Conservation (phyloP, 2,329 filamentous ascomycete species). For the Cordyceps farinosa region DNA sequence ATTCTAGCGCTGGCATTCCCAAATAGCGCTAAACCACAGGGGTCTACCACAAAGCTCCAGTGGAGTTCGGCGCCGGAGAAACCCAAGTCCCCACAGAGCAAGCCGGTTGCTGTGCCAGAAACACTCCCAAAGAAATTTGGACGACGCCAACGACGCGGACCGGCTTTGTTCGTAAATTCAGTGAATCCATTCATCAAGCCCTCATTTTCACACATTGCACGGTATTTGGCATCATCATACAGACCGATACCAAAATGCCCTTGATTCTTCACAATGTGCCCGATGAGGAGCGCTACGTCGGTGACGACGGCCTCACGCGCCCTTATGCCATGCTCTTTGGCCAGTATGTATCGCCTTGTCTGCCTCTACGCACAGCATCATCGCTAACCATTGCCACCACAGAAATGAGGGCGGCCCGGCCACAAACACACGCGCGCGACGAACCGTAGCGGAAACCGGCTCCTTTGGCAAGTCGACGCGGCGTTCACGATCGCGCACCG, state of each 20-base stretch:
- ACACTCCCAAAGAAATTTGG: constrained; percentile 16
- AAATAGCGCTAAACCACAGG: background rate
- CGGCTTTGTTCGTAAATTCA: background rate
- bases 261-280: constrained; percentile 66
- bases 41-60: background rate
- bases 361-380: constrained; percentile 14
- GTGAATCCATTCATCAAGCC: background rate
- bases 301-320: constrained; percentile 61
- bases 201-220: background rate
- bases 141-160: background rate
- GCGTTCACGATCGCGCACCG: constrained; percentile 59
- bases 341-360: constrained; percentile 43
- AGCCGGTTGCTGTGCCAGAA: constrained; percentile 19
- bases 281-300: constrained; percentile 63
- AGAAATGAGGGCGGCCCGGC: constrained; percentile 51
- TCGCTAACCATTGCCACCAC: constrained; percentile 1
- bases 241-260: constrained; percentile 52
- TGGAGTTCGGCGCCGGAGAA: constrained; percentile 15
- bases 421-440: constrained; percentile 46
- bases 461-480: constrained; percentile 66
- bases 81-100: background rate
- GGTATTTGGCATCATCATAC: background rate
- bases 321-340: constrained; percentile 65
- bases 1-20: background rate
- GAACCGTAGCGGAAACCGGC: constrained; percentile 56